Percentiles rank a stretch among this genome's conserved stretches.
phyloP scores from a whole-genome alignment of 1,284 basidiomycete genomes.

The Moesziomyces sp. region DNA sequence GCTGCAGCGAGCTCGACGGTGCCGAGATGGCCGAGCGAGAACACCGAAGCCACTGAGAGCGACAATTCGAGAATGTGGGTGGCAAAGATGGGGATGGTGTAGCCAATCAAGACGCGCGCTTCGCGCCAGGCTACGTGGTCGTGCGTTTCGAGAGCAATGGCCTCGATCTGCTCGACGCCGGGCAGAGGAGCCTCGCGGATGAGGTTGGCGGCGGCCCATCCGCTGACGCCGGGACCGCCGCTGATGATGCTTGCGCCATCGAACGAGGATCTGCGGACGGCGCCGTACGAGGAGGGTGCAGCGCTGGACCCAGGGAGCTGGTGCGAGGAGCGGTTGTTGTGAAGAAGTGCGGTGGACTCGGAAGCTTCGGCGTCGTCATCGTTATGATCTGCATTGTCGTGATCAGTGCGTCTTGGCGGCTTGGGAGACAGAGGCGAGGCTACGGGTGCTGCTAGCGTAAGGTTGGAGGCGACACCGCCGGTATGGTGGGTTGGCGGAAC shows the following conservation, averaged over 20 bases:
- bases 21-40: conserved; percentile 65
- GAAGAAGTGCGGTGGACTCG: conserved; percentile 34
- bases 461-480: conserved; percentile 14
- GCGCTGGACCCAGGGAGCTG: conserved; percentile 7
- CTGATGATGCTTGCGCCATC: conserved; percentile 30
- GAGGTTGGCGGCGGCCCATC: conserved; percentile 45
- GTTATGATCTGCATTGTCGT: not conserved
- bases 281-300: conserved; percentile 20
- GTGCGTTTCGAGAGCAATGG: conserved; percentile 40
- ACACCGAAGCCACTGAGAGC: conserved; percentile 61
- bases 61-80: conserved; percentile 64
- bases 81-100: conserved; percentile 60
- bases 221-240: conserved; percentile 36
- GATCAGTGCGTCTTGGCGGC: not conserved
- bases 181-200: conserved; percentile 40
- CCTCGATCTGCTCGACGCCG: conserved; percentile 49
- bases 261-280: conserved; percentile 24
- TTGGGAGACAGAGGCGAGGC: conserved; percentile 4
- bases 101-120: conserved; percentile 47
- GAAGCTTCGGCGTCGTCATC: conserved; percentile 10
- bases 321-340: conserved; percentile 2
- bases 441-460: conserved; percentile 23
- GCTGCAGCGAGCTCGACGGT: conserved; percentile 63
- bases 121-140: conserved; percentile 53
- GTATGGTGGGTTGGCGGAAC: conserved; percentile 30